Conservation (phyloP, 2,329 filamentous ascomycete genomes). For the Aspergillus pseudoviridinutans region DNA sequence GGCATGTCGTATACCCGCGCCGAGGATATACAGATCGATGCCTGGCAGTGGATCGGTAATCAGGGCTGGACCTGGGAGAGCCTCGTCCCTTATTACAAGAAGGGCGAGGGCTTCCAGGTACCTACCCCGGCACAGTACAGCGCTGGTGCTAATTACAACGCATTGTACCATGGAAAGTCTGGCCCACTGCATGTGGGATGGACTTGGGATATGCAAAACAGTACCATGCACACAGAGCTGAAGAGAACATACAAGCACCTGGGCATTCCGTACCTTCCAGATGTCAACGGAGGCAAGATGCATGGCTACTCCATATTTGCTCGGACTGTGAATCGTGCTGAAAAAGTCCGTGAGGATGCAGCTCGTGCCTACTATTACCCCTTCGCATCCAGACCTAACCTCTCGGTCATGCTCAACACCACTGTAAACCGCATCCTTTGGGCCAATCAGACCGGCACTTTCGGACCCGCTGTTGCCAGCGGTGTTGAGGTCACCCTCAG, state of each 20-base stretch:
- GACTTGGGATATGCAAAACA: too few species aligned
- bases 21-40: constrained; percentile 32
- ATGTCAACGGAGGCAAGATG: constrained; percentile 45
- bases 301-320: constrained; percentile 43
- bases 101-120: too few species aligned
- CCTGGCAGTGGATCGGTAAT: too few species aligned
- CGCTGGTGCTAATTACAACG: too few species aligned
- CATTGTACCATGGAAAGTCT: too few species aligned
- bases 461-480: constrained; percentile 18
- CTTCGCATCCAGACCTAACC: constrained; percentile 38
- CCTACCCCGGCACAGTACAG: not conserved
- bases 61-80: too few species aligned
- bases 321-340: constrained; percentile 37
- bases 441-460: constrained; percentile 13
- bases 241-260: too few species aligned
- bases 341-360: constrained; percentile 44
- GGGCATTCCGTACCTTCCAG: constrained; percentile 30
- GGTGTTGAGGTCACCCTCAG: constrained; percentile 27
- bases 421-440: constrained; percentile 41
- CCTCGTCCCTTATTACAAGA: too few species aligned
- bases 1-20: constrained; percentile 35
- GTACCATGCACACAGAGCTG: too few species aligned
- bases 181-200: not conserved
- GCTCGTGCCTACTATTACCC: constrained; percentile 49
- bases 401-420: constrained; percentile 43